Evolutionary conservation across 352 stramenopile genomes (phyloP), one percentile per base, ranked within the genome.

Genomic region (Globisporangium okanoganense): DNA sequence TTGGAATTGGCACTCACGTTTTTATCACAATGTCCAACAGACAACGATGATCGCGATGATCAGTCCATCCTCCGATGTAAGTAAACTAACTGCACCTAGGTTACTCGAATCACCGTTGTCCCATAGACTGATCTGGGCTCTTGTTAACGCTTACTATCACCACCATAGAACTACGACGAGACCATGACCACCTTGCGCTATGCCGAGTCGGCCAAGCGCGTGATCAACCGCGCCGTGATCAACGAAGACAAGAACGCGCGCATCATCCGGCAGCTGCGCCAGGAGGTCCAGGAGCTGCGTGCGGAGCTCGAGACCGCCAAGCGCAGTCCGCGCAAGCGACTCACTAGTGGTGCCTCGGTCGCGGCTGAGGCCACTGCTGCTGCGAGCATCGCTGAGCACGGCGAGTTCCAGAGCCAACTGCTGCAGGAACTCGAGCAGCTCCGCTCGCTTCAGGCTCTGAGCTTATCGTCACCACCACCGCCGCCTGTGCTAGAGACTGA

Each of bases 11-110:
- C 8, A 9, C 43, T 55, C 13, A 33, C 24, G 12, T 4, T 52
- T 20, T 29, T 58, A 35, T 4, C 12, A 31, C 25, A 8, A 16
- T 14, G 27, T 51, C 16, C 18, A 8, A 8, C 20, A 89, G 84
- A 95, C 84, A 24, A 95, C 85, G n/a, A 95, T 95, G 84, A 79
- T 95, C 47, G 82, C 85, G 1, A 93, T 93, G 84, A 75, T 92
- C 43, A 91, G 82, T 20, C 85, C 85, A 0, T 78, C 85, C 0
- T 82, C 81, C 14, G 82, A 92, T 31, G 81, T 90, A 69, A 40
- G 64, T 50, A 9, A 20, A 33, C n/a, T n/a, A n/a, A n/a, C n/a
- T n/a, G n/a, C n/a, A n/a, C n/a, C n/a, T n/a, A n/a, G n/a, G n/a
- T n/a, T n/a, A n/a, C n/a, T n/a, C n/a, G n/a, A n/a, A n/a, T n/a